A percentile compares a stretch with the other conserved stretches of the same genome.
Evolutionary conservation across 2,329 filamentous ascomycete species (phyloP).

Genomic region (Aspergillus chevalieri): DNA sequence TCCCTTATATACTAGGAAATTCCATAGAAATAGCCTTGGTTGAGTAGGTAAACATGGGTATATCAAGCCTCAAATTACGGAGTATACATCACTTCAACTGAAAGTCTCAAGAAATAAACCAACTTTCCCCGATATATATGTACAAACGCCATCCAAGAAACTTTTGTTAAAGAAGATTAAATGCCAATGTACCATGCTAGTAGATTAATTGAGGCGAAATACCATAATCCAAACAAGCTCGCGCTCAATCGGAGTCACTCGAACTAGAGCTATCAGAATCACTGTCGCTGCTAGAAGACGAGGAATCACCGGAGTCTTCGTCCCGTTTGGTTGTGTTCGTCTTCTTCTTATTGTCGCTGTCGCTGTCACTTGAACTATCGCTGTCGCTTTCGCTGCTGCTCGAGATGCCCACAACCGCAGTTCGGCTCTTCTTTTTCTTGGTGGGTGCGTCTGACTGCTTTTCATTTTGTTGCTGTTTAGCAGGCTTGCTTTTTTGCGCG

Average conservation of each 20-base stretch:
- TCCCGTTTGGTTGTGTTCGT: neutral
- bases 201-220: neutral
- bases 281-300: slow-evolving; percentile 10
- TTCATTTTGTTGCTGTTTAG: neutral
- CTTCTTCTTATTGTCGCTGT: slow-evolving; percentile 16
- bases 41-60: neutral
- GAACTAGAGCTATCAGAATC: slow-evolving; percentile 1
- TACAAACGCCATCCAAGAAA: neutral
- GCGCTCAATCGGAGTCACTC: neutral
- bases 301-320: neutral
- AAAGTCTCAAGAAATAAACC: neutral
- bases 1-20: too few species aligned
- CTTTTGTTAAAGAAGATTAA: neutral
- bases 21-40: too few species aligned
- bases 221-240: neutral
- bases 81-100: neutral
- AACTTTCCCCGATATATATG: neutral
- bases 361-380: slow-evolving; percentile 15
- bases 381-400: slow-evolving; percentile 13
- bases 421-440: slow-evolving; percentile 8
- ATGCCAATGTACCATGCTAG: neutral
- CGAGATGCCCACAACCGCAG: slow-evolving; percentile 8
- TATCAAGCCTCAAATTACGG: neutral
- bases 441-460: neutral
- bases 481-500: neutral